Evolutionary conservation across 1,284 basidiomycete species (phyloP).

Genomic region (Tilletia indica): DNA sequence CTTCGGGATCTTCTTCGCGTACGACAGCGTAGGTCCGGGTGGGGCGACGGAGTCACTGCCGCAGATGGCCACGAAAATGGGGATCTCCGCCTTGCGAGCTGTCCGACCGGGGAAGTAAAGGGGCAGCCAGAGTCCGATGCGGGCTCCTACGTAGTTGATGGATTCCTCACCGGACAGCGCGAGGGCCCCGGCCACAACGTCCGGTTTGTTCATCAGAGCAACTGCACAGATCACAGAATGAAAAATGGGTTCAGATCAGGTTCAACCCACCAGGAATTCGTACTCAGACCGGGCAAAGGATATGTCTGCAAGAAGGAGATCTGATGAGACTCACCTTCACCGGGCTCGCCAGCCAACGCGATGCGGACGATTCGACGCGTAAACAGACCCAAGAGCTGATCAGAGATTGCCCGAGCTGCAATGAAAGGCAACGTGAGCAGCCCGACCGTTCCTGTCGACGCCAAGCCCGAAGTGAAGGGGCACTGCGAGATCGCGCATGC

Average conservation of each 20-base stretch:
- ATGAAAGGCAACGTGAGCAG: slow-evolving; percentile 26
- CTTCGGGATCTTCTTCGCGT: slow-evolving; percentile 37
- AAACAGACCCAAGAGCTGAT: slow-evolving; percentile 30
- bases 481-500: slow-evolving; percentile 38
- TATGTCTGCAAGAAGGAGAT: no score
- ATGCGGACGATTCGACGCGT: slow-evolving; percentile 28
- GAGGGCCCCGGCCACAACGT: slow-evolving; percentile 23
- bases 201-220: slow-evolving; percentile 41
- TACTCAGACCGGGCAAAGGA: neutral
- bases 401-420: slow-evolving; percentile 24
- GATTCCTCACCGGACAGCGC: slow-evolving; percentile 26
- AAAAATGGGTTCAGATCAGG: no score
- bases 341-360: slow-evolving; percentile 30
- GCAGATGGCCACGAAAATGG: slow-evolving; percentile 49
- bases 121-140: slow-evolving; percentile 35
- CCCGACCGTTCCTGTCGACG: slow-evolving; percentile 27
- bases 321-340: slow-evolving; percentile 31
- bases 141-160: slow-evolving; percentile 32
- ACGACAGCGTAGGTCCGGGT: slow-evolving; percentile 30
- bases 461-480: slow-evolving; percentile 43
- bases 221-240: slow-evolving; percentile 18
- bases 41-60: slow-evolving; percentile 45
- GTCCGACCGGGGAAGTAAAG: slow-evolving; percentile 39
- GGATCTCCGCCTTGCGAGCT: slow-evolving; percentile 30
- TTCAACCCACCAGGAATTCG: neutral